These are phyloP conservation scores for Fomitopsis palustris DNA, from an alignment of 1,284 basidiomycete species.

Conservation along the genomic window DNA sequence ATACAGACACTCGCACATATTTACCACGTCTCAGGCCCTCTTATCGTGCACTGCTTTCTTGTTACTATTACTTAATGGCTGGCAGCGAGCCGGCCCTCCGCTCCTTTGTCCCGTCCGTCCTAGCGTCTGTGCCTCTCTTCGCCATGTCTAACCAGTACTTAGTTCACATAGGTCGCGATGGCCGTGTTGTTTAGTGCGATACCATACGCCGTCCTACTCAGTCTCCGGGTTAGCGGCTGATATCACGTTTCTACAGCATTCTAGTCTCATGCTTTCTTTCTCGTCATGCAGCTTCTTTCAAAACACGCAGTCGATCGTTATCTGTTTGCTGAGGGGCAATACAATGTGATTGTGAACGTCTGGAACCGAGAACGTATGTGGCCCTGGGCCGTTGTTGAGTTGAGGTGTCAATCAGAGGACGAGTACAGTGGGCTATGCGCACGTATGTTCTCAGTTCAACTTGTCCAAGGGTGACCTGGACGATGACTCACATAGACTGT, in stretches of 20 bases:
- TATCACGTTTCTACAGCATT: constrained; percentile 6
- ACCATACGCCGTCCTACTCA: not conserved
- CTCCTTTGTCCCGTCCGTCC: not conserved
- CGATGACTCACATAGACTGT: too few relatives aligned
- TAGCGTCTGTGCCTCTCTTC: not conserved
- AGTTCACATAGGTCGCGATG: not conserved
- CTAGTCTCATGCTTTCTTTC: constrained; percentile 2
- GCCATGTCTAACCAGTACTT: constrained; percentile 2
- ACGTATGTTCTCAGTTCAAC: too few relatives aligned
- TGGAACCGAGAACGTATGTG: too few relatives aligned
- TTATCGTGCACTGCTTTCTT: constrained; percentile 6
- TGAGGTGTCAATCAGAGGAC: too few relatives aligned
- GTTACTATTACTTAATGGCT: constrained; percentile 1
- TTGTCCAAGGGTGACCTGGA: too few relatives aligned
- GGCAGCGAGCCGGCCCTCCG: not conserved
- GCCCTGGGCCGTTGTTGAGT: too few relatives aligned
- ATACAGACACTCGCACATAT: constrained; percentile 3
- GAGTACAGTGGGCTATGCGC: too few relatives aligned
- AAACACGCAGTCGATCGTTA: not conserved
- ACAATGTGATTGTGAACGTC: not conserved
- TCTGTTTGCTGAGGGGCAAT: not conserved
- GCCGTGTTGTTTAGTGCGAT: constrained; percentile 7
- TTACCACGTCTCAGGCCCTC: not conserved
- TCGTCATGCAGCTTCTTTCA: not conserved
- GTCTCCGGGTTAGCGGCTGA: not conserved